phyloP scores from a whole-genome alignment of 306 rosid genomes.

The Macrotyloma uniflorum region DNA sequence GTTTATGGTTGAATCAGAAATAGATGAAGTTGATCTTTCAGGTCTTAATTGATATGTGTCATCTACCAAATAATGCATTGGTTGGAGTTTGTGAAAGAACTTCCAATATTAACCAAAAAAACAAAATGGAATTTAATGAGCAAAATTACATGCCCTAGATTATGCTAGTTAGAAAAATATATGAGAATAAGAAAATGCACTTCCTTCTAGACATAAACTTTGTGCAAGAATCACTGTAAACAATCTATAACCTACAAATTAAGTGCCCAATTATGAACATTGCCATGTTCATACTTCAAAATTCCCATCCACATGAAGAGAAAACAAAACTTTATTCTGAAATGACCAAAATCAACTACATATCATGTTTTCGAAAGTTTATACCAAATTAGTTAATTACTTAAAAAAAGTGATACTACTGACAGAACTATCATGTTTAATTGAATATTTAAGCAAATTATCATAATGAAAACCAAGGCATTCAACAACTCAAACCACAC shows the following conservation, averaged over 20 bases:
- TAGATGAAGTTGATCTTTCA: background rate
- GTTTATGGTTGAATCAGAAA: background rate
- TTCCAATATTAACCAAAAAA: constrained; percentile 3
- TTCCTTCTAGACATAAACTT: constrained; percentile 47
- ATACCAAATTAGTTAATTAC: background rate
- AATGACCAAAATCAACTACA: background rate
- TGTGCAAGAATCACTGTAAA: constrained; percentile 67
- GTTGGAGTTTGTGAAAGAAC: background rate
- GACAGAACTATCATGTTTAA: background rate
- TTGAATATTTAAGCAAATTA: too few species aligned
- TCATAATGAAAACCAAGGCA: too few species aligned
- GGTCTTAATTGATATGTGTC: background rate
- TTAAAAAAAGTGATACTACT: background rate
- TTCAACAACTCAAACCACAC: too few species aligned
- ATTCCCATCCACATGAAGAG: background rate
- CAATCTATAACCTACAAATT: constrained; percentile 13
- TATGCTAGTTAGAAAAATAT: background rate
- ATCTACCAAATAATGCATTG: background rate
- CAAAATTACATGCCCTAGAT: background rate
- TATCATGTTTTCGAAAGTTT: background rate
- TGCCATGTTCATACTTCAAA: background rate
- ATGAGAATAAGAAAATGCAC: constrained; percentile 55
- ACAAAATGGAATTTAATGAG: background rate
- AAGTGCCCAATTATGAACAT: background rate
- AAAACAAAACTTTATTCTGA: background rate